Evolutionary conservation across 768 basidiomycete genomes (phyloP), one percentile per base, ranked within the genome.

Genomic region (Dioszegia crocea): DNA sequence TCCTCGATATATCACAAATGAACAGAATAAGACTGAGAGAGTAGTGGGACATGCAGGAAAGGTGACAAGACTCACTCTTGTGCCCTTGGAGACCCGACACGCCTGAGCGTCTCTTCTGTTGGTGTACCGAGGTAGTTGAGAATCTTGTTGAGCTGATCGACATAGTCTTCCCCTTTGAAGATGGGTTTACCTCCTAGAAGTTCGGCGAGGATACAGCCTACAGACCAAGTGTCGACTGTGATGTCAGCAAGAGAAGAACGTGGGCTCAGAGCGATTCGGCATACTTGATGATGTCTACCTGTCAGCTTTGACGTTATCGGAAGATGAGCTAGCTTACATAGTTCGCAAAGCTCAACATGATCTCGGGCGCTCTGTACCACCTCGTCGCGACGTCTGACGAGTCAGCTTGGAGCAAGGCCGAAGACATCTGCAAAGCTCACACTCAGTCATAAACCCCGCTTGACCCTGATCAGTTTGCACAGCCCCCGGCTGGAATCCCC

Each of bases 321-420:
- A 41, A 41, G n/a, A 26, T 16, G 10, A 23, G 12, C 80, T n/a
- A 88, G 76, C 66, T 94, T 80, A 53, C 51, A 44, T 76, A 76
- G 55, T 76, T 78, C 43, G 77, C 77, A 50, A 78, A 78, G 56
- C 90, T 92, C 68, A 98, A 76, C 96, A 98, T 99, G 78, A 98
- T 99, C 80, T 99, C 96, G 0, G 96, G 94, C 21, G 94, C 94
- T 33, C 94, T 83, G 76, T 99, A 99, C 94, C 94, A 98, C 57
- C 94, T 83, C 8, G 94, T 99, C n/a, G 94, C 94, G 30, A 98
- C 78, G 43, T 78, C 76, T 75, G 24, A 2, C 17, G 10, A 14
- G 31, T 29, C 45, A 27, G 24, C 38, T 54, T 12, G 38, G 19
- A 23, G 26, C 46, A 12, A 3, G 9, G n/a, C 14, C 29, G 45